A percentile compares a stretch with the other conserved stretches of the same genome.
Evolutionary conservation across 2,329 filamentous ascomycete genomes (phyloP).

Genomic region (Clonostachys byssicola): DNA sequence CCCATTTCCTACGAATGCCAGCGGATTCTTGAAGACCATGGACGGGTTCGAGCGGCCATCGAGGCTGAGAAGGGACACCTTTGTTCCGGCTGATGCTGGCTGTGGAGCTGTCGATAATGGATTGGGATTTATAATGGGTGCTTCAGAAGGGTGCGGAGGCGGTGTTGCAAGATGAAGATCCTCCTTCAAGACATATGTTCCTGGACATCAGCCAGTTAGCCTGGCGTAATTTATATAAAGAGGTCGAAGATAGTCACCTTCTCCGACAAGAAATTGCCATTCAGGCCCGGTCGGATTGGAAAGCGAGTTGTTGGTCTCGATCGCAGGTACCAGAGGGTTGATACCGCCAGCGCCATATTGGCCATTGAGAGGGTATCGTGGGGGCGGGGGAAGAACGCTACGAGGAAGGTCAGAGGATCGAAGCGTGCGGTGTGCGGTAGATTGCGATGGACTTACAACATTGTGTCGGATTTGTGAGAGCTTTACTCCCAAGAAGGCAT

Average conservation of each 20-base stretch:
- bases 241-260: conserved; percentile 60
- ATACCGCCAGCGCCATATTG: conserved; percentile 68
- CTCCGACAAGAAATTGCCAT: conserved; percentile 87
- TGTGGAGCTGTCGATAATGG: conserved; percentile 81
- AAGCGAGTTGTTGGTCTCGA: conserved; percentile 92
- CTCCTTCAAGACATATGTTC: conserved; percentile 86
- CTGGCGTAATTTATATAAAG: conserved; percentile 3
- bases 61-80: conserved; percentile 72
- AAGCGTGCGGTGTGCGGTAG: no score
- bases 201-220: conserved; percentile 33
- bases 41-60: conserved; percentile 51
- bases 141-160: conserved; percentile 91
- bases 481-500: not conserved
- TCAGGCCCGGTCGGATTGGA: conserved; percentile 77
- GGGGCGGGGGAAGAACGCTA: conserved; percentile 82
- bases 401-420: conserved; percentile 2
- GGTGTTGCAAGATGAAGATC: conserved; percentile 90
- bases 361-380: conserved; percentile 73
- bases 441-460: conserved; percentile 15
- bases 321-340: conserved; percentile 66
- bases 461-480: conserved; percentile 3
- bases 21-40: conserved; percentile 5
- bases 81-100: conserved; percentile 82
- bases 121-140: conserved; percentile 81
- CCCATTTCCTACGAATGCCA: conserved; percentile 24